These are phyloP conservation scores for Achlya hypogyna DNA, from an alignment of 352 stramenopile genomes.

Conservation along the genomic window DNA sequence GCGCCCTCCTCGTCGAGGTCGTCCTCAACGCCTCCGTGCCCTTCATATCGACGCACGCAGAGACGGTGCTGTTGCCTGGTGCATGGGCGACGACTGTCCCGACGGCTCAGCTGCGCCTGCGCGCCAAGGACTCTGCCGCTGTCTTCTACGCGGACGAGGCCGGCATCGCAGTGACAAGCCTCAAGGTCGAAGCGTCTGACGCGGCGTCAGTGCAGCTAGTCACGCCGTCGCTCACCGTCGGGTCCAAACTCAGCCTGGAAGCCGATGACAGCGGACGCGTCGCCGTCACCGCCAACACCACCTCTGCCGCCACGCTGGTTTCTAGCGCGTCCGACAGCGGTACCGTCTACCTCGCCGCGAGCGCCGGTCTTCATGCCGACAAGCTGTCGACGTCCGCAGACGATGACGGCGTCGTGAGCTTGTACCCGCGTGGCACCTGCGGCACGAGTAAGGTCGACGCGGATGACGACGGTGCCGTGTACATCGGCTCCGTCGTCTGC, in stretches of 20 bases:
- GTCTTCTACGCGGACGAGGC: background rate
- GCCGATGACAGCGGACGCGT: background rate
- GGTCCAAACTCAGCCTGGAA: background rate
- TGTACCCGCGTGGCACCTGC: conserved; percentile 1
- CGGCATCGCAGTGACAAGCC: background rate
- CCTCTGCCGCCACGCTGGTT: background rate
- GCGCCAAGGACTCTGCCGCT: background rate
- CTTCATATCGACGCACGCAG: background rate
- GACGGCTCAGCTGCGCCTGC: background rate
- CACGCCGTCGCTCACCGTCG: background rate
- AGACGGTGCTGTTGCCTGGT: background rate
- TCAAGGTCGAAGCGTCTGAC: background rate
- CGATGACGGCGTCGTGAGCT: background rate
- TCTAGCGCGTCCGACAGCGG: background rate
- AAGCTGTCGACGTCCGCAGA: background rate
- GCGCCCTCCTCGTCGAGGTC: conserved; percentile 2
- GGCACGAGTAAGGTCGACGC: background rate
- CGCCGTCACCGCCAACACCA: background rate
- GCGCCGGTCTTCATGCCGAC: background rate
- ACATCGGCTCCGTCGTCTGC: conserved; percentile 3
- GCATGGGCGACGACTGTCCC: background rate
- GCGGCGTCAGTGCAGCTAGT: background rate
- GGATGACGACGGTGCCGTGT: background rate
- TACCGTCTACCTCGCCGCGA: background rate
- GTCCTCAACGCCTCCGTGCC: background rate